phyloP scores from a whole-genome alignment of 2,329 filamentous ascomycete species.

The Lanzia echinophila region DNA sequence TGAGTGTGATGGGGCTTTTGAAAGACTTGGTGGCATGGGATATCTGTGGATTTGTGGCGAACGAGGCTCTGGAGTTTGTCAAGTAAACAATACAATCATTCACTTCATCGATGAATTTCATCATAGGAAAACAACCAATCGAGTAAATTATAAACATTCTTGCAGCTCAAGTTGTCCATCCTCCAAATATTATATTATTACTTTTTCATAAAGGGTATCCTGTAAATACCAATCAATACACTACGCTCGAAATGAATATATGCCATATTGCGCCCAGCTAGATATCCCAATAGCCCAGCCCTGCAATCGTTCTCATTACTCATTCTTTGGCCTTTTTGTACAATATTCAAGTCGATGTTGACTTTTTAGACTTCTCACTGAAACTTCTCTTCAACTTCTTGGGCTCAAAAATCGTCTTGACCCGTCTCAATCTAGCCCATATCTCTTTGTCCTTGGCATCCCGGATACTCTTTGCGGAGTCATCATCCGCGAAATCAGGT shows the following conservation, averaged over 20 bases:
- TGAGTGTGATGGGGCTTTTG: no score
- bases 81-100: no score
- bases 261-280: no score
- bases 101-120: no score
- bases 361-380: not conserved
- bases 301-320: not conserved
- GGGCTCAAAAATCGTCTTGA: conserved; percentile 65
- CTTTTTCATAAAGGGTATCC: not conserved
- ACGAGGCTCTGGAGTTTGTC: no score
- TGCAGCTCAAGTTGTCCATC: not conserved
- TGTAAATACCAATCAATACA: not conserved
- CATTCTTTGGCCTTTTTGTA: no score
- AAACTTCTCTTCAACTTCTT: conserved; percentile 48
- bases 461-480: conserved; percentile 35
- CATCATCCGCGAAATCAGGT: conserved; percentile 24
- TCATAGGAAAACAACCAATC: no score
- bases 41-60: no score
- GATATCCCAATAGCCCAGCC: no score
- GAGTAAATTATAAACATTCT: no score
- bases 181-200: not conserved
- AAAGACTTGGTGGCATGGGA: no score
- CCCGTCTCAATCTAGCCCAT: conserved; percentile 63
- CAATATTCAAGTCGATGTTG: not conserved
- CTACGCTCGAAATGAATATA: not conserved
- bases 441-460: conserved; percentile 64